Evolutionary conservation across 2,329 filamentous ascomycete species (phyloP).

Genomic region (Polytolypa hystricis): DNA sequence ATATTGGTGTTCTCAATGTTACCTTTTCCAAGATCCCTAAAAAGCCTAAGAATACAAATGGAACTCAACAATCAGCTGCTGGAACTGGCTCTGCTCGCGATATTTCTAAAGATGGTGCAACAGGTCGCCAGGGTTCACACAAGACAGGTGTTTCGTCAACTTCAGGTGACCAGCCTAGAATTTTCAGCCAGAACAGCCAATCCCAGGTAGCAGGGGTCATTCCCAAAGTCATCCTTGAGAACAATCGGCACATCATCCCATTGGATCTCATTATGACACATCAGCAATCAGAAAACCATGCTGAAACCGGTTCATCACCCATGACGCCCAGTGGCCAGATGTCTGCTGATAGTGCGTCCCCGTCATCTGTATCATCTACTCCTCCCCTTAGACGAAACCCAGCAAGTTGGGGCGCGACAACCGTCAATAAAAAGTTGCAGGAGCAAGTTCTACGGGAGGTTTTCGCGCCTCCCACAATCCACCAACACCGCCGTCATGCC

Average conservation of each 20-base stretch:
- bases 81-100: constrained; percentile 1
- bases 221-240: constrained; percentile 84
- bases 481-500: constrained; percentile 61
- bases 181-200: constrained; percentile 64
- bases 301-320: neutral
- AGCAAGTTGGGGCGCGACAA: constrained; percentile 74
- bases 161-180: constrained; percentile 31
- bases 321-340: neutral
- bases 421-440: constrained; percentile 74
- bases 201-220: constrained; percentile 64
- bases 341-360: constrained; percentile 2
- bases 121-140: neutral
- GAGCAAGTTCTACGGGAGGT: constrained; percentile 91
- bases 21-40: constrained; percentile 80
- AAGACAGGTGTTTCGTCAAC: neutral
- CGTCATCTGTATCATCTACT: no score
- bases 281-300: neutral
- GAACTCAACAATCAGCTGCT: constrained; percentile 6
- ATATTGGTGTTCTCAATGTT: constrained; percentile 93
- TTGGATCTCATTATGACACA: constrained; percentile 58
- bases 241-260: constrained; percentile 88
- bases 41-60: constrained; percentile 37
- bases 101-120: neutral
- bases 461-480: constrained; percentile 72
- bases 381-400: constrained; percentile 5